Base-by-base conservation (phyloP, 331 rosid genomes). In the Pyrus hybrid region DNA sequence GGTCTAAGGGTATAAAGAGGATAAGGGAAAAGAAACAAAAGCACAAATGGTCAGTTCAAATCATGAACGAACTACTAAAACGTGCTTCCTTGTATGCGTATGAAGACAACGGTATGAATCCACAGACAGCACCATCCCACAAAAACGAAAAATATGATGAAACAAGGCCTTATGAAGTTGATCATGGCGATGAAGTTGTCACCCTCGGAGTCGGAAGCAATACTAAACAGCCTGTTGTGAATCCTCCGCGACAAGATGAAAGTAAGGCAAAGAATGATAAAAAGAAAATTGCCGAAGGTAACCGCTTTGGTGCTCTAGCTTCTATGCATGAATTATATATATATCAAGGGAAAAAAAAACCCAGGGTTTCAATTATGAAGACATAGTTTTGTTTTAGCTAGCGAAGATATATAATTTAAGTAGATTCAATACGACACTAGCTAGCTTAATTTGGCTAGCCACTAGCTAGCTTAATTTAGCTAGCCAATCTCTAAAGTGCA, bases 41-140 rank as follows among this genome's bases (percentile, higher is more conserved):
- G 67, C 88, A 89, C 80, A 70, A 13, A 8, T 82, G 87, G 93
- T 61, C 88, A 12, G 45, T n/a, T 20, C 84, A 83, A 68, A 41
- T 87, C 69, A 63, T 85, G 90, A 56, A 85, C 1, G 56, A 76
- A 45, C 91, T 89, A 54, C 71, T 87, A 16, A 0, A 10, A 3
- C 56, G 30, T 32, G 47, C 62, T 71, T 14, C 7, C 5, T 3
- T 26, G 20, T 72, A 85, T 32, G 82, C 68, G 61, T 80, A 83
- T n/a, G 87, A 79, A 26, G 43, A 63, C 68, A 29, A 70, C 11
- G 96, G 87, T 56, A 45, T 53, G 17, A 49, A 26, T 20, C 81
- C 77, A 7, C 68, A 56, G 58, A 60, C 64, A 60, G 30, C 64
- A 16, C 30, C 64, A 60, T 10, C 33, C 43, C 74, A 13, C 16